Base-by-base conservation (phyloP, 495 filamentous ascomycete species). In the Collariella sp. region DNA sequence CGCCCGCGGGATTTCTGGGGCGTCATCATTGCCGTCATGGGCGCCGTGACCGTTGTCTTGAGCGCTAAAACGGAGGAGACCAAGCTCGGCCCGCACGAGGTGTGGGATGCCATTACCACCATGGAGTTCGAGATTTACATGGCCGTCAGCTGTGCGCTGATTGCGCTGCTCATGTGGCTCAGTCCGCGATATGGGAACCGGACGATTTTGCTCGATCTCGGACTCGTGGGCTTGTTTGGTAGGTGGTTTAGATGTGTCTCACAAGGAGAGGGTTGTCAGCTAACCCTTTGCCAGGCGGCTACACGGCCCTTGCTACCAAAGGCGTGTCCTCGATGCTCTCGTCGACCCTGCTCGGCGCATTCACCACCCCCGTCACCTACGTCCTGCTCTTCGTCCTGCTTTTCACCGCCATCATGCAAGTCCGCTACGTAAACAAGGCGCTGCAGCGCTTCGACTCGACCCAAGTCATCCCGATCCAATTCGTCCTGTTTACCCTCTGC, bases 401-500 rank as follows among this genome's bases (percentile, higher is more conserved):
- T 7, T 81, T 70, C 26, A 95, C 91, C 7, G 93, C 93, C 18
- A 71, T 97, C 50, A 86, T 96, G 81, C 93, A 98, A 69, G 89
- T 98, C 57, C 88, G 85, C 56, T 98, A 96, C 66, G 77, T 98
- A 57, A 98, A 98, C 72, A 89, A 89, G 45, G 91, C 93, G 1
- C 74, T 98, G 18, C 89, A 94, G 65, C 83, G 88, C 49, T 98
- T 98, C 72, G 89, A 96, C 67, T 91, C 91, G 0, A 98, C 93
- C 0, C 89, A 95, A 62, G 93, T 98, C 56, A 96, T 98, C 49
- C 93, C 93, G 2, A 89, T 88, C 12, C 93, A 98, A 63, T 98
- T 98, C 60, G 93, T 98, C 23, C 77, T 95, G 36, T 98, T 98
- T 67, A 98, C 93, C 0, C 74, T 98, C 6, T 95, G 84, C 2